phyloP scores from a whole-genome alignment of 2,329 filamentous ascomycete genomes.

The Epichloe uncinata region DNA sequence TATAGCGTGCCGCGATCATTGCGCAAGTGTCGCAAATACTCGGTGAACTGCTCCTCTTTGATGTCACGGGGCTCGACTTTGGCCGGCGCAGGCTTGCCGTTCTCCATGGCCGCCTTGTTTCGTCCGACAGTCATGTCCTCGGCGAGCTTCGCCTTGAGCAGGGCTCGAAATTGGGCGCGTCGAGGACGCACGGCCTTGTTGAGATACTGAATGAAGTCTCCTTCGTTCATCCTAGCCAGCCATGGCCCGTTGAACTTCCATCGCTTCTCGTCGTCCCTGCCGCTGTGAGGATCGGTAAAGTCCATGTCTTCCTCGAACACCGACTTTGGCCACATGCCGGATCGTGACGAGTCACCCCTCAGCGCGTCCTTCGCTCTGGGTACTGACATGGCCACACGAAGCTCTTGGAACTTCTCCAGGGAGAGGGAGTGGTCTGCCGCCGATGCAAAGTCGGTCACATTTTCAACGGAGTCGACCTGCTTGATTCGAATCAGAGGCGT shows the following conservation, averaged over 20 bases:
- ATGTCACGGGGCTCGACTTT: slow-evolving; percentile 24
- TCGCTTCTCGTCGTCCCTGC: slow-evolving; percentile 31
- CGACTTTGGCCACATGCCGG: slow-evolving; percentile 26
- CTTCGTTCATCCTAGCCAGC: slow-evolving; percentile 48
- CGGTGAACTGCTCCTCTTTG: slow-evolving; percentile 35
- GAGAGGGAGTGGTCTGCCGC: slow-evolving; percentile 71
- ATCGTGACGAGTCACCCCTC: slow-evolving; percentile 3
- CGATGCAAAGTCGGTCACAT: slow-evolving; percentile 78
- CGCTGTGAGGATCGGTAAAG: slow-evolving; percentile 29
- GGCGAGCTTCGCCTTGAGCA: slow-evolving; percentile 37
- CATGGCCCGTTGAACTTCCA: slow-evolving; percentile 58
- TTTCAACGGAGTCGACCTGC: slow-evolving; percentile 71
- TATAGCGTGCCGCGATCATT: slow-evolving; percentile 37
- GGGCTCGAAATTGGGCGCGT: slow-evolving; percentile 40
- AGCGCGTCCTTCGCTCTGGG: slow-evolving; percentile 19
- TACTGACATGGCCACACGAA: slow-evolving; percentile 57
- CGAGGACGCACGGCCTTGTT: slow-evolving; percentile 37
- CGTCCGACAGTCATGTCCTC: slow-evolving; percentile 28
- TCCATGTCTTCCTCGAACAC: slow-evolving; percentile 49
- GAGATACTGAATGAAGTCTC: slow-evolving; percentile 45
- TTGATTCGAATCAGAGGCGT: slow-evolving; percentile 66
- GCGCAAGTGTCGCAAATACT: slow-evolving; percentile 40
- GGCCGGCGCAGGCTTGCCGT: slow-evolving; percentile 18
- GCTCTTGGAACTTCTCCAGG: slow-evolving; percentile 73
- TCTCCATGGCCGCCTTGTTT: slow-evolving; percentile 25